These are phyloP conservation scores for Apiospora sp. DNA, from an alignment of 2,329 filamentous ascomycete species.

Conservation along the genomic window DNA sequence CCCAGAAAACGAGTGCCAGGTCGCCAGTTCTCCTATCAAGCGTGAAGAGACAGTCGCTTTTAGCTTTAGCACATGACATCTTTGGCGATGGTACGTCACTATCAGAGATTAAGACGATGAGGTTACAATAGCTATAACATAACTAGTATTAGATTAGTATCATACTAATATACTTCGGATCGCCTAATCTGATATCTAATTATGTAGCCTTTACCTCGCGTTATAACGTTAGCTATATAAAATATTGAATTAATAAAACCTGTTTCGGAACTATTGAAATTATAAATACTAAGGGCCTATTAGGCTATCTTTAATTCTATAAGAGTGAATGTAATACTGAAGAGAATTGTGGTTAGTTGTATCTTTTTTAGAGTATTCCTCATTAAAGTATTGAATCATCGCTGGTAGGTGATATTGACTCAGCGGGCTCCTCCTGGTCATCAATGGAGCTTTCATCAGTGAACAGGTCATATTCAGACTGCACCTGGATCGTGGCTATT, in stretches of 20 bases:
- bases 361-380: neutral
- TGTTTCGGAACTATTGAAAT: too few species aligned
- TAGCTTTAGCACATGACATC: conserved; percentile 9
- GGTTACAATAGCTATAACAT: neutral
- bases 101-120: neutral
- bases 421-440: neutral
- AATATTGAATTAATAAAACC: too few species aligned
- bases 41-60: conserved; percentile 4
- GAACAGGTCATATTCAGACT: conserved; percentile 2
- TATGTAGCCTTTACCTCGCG: too few species aligned
- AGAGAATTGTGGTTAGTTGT: neutral
- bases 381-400: neutral
- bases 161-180: neutral
- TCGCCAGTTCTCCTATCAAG: neutral
- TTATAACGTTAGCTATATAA: too few species aligned
- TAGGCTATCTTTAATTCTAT: neutral
- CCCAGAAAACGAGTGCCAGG: neutral
- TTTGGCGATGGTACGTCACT: neutral
- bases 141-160: neutral
- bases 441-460: neutral
- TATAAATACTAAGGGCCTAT: too few species aligned
- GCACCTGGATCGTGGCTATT: neutral
- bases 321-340: neutral
- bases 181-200: too few species aligned
- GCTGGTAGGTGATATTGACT: neutral